Evolutionary conservation across 2,329 filamentous ascomycete species (phyloP).

Genomic region (Ceratocystis cacaofunesta): DNA sequence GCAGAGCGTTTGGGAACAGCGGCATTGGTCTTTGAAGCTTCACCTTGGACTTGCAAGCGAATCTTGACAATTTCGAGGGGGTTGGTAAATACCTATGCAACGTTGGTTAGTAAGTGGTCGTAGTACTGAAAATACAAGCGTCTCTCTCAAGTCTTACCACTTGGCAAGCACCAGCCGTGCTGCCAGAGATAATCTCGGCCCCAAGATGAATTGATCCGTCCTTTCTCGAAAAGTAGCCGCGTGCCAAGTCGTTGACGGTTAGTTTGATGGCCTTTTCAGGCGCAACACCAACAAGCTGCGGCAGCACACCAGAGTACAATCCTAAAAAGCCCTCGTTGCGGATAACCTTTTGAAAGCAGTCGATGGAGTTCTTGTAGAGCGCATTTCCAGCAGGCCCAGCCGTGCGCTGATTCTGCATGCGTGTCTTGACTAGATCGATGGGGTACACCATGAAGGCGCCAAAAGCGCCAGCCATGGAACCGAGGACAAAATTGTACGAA

Average conservation of each 20-base stretch:
- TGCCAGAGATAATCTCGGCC: constrained; percentile 75
- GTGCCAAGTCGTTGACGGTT: constrained; percentile 89
- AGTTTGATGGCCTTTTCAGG: constrained; percentile 99
- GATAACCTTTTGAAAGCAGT: constrained; percentile 87
- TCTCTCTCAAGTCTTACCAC: constrained; percentile 51
- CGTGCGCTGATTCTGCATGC: constrained; percentile 91
- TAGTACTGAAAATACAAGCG: not conserved
- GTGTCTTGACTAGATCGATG: constrained; percentile 95
- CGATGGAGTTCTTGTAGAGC: constrained; percentile 92
- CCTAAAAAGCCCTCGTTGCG: constrained; percentile 81
- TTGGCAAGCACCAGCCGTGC: constrained; percentile 81
- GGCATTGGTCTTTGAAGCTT: constrained; percentile 73
- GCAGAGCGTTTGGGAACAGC: constrained; percentile 68
- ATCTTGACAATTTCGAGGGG: constrained; percentile 99
- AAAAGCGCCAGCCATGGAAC: constrained; percentile 84
- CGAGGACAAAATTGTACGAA: constrained; percentile 77
- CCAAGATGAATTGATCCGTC: constrained; percentile 55
- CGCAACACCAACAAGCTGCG: constrained; percentile 93
- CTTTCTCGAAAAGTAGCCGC: constrained; percentile 58
- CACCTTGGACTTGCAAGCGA: constrained; percentile 89
- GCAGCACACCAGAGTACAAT: constrained; percentile 85
- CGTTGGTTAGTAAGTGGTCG: constrained; percentile 11
- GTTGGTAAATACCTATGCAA: constrained; percentile 73
- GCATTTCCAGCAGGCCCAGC: constrained; percentile 61
- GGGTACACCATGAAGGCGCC: constrained; percentile 99